Percentiles rank a stretch among this genome's conserved stretches.
Evolutionary conservation across 2,329 filamentous ascomycete species (phyloP).

Genomic region (Sphaceloma murrayae): DNA sequence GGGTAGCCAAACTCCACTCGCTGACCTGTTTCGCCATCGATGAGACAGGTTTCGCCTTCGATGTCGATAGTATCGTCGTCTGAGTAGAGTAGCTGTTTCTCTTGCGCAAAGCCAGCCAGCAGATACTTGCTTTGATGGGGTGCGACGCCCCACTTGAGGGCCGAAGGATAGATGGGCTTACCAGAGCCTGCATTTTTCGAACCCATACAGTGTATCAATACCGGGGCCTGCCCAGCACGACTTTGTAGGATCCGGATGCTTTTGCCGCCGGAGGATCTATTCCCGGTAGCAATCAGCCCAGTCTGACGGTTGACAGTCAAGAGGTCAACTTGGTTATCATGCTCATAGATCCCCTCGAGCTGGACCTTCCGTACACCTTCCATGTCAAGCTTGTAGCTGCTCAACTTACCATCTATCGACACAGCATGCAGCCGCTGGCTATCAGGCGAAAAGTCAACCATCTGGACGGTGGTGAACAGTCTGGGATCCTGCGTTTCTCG

Average conservation of each 20-base stretch:
- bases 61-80: conserved; percentile 27
- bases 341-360: conserved; percentile 26
- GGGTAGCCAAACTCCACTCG: conserved; percentile 37
- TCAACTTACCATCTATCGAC: conserved; percentile 16
- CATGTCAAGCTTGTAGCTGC: conserved; percentile 12
- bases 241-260: conserved; percentile 29
- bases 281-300: conserved; percentile 42
- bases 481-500: conserved; percentile 41
- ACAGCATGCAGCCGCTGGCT: conserved; percentile 38
- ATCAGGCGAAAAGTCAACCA: conserved; percentile 43
- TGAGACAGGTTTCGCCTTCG: conserved; percentile 46
- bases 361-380: not conserved
- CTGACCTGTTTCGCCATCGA: conserved; percentile 39
- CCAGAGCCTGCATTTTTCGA: not conserved
- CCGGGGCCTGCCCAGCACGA: not conserved
- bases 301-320: conserved; percentile 36
- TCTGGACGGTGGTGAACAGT: conserved; percentile 48
- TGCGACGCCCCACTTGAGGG: conserved; percentile 40
- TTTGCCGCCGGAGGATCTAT: conserved; percentile 20
- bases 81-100: conserved; percentile 25
- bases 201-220: conserved; percentile 25
- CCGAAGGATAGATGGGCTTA: conserved; percentile 30
- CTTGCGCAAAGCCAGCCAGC: conserved; percentile 45
- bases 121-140: conserved; percentile 35
- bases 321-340: conserved; percentile 43